These are phyloP conservation scores for Persicaria maculosa DNA, from an alignment of 148 eudicot species.

Conservation along the genomic window DNA sequence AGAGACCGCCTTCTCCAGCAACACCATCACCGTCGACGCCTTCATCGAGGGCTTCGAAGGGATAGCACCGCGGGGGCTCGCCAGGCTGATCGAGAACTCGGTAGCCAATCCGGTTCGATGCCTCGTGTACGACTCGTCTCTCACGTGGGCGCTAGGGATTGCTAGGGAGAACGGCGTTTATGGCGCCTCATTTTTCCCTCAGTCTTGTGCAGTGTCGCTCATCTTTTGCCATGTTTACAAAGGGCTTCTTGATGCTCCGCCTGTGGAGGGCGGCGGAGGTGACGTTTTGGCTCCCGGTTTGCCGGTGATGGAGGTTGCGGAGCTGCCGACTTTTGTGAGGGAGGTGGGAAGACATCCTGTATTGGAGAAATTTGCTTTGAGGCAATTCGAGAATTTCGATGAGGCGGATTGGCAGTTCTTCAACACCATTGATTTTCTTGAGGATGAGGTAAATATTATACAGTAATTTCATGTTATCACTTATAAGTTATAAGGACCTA, in stretches of 20 bases:
- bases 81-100: background rate
- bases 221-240: background rate
- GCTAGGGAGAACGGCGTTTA: conserved; percentile 5
- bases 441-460: background rate
- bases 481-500: too few species aligned
- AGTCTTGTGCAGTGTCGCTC: background rate
- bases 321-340: conserved; percentile 3
- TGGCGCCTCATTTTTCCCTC: background rate
- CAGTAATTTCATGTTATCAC: background rate
- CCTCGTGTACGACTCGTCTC: background rate
- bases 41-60: background rate
- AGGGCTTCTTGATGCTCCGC: background rate
- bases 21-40: background rate
- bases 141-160: background rate
- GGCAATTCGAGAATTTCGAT: conserved; percentile 8
- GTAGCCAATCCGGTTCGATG: background rate
- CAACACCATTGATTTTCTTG: background rate
- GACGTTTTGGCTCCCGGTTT: background rate
- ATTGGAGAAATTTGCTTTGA: background rate
- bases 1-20: background rate
- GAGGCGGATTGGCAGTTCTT: conserved; percentile 5
- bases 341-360: conserved; percentile 1
- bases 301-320: conserved; percentile 6
- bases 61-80: background rate
- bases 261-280: background rate